Base-by-base conservation (phyloP, 2,329 filamentous ascomycete genomes). In the Xylaria hypoxylon region DNA sequence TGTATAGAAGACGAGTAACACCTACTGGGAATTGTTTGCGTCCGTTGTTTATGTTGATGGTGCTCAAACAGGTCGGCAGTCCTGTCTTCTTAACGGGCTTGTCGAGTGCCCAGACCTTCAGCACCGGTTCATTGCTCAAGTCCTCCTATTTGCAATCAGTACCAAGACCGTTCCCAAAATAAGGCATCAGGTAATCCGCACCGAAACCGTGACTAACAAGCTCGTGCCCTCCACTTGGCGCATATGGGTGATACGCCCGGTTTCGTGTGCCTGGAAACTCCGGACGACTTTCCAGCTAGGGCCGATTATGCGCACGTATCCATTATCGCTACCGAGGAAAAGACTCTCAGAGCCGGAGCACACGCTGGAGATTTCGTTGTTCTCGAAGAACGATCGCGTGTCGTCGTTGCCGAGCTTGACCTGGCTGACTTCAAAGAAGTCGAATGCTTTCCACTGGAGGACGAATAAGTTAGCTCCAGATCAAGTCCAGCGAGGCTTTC, bases 41-140 rank as follows among this genome's bases (percentile, higher is more conserved):
- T 45, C 92, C 94, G 81, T 98, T 98, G 77, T 94, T 92, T 70
- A 99, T 91, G 24, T 86, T 89, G 58, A 97, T 81, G 0, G 91
- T 96, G 76, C 93, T 97, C 71, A 97, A 85, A 77, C 96, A 98
- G 44, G 90, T 92, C 17, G 96, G 96, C 68, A 91, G 84, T 47
- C 94, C 94, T 4, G 93, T 96, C 85, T 96, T 98, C 86, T 96
- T 98, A 72, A 97, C 93, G 3, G 91, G 86, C 80, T 94, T 96
- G 77, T 98, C 94, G 72, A 99, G 84, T 24, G 93, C 95, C 96
- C 96, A 99, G n/a, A 98, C 95, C 79, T 97, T 98, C 67, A 99
- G 81, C 22, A 95, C 86, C 0, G 96, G 95, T 73, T 98, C 94
- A 73, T 87, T 91, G 44, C 92, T 92, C 59, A 97, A 83, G 75